These are phyloP conservation scores for Capniomyces stellatus DNA, from an alignment of 371 early-diverging fungal species.

Conservation along the genomic window DNA sequence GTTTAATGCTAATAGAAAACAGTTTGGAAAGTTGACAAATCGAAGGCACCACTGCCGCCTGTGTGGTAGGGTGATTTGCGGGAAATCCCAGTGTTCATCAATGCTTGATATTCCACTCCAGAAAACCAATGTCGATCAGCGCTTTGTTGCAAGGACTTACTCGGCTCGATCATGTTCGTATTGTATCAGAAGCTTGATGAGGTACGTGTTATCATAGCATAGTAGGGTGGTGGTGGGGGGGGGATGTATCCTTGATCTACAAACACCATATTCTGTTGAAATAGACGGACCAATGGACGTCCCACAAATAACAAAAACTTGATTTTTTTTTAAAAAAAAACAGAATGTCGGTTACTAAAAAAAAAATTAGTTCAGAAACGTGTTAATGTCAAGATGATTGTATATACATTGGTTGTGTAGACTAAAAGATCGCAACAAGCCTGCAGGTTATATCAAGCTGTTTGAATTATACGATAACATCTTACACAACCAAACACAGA, in stretches of 20 bases:
- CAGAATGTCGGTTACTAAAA: too few species aligned
- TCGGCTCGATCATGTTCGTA: background rate
- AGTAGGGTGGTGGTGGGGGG: too few species aligned
- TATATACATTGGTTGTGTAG: too few species aligned
- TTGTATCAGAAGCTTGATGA: background rate
- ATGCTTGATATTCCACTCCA: background rate
- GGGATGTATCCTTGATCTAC: too few species aligned
- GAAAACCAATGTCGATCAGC: background rate
- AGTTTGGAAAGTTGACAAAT: background rate
- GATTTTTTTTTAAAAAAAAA: too few species aligned
- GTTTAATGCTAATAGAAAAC: background rate
- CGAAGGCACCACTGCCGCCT: background rate
- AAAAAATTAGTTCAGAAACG: too few species aligned
- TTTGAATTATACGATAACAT: constrained; percentile 4
- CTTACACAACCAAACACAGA: constrained; percentile 3
- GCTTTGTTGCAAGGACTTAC: background rate
- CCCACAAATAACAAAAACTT: too few species aligned
- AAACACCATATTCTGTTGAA: too few species aligned
- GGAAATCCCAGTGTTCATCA: background rate
- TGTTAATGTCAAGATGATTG: too few species aligned
- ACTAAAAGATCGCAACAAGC: background rate
- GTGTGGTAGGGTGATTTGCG: background rate
- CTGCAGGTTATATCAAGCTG: constrained; percentile 1
- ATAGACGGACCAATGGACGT: too few species aligned
- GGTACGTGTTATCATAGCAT: too few species aligned